phyloP scores from a whole-genome alignment of 345 rosid species.

The Populus alba region DNA sequence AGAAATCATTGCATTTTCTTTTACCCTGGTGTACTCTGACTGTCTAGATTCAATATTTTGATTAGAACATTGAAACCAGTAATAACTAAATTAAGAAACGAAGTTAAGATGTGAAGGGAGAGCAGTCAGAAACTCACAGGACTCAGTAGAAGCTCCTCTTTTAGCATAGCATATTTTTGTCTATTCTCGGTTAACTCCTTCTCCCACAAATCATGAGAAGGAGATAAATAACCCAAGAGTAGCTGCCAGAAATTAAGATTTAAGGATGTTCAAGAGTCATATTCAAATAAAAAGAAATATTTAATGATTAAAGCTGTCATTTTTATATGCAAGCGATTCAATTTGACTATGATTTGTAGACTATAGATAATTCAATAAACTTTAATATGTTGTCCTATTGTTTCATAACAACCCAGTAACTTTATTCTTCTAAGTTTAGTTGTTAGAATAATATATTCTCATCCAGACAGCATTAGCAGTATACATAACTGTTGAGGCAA shows the following conservation, averaged over 20 bases:
- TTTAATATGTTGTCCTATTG: neutral
- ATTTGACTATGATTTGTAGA: neutral
- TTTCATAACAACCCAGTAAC: neutral
- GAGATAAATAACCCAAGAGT: slow-evolving; percentile 61
- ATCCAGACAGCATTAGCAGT: neutral
- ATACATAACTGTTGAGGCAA: neutral
- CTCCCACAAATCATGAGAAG: slow-evolving; percentile 59
- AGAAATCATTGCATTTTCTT: slow-evolving; percentile 26
- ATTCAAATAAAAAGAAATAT: neutral
- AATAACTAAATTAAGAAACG: slow-evolving; percentile 4
- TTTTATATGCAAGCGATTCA: neutral
- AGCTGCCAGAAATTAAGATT: slow-evolving; percentile 35
- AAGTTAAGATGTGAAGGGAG: neutral
- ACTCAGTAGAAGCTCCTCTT: slow-evolving; percentile 60
- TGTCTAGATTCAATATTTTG: slow-evolving; percentile 50
- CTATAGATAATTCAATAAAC: neutral
- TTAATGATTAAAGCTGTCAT: neutral
- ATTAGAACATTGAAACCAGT: slow-evolving; percentile 20
- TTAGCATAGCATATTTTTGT: slow-evolving; percentile 53
- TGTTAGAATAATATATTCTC: neutral
- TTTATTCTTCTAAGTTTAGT: neutral
- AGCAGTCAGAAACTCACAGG: slow-evolving; percentile 54
- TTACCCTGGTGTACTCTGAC: slow-evolving; percentile 41
- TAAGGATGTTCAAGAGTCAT: slow-evolving; percentile 5
- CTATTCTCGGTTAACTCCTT: slow-evolving; percentile 55